Conservation (phyloP, 1,284 basidiomycete genomes). For the Paramarasmius palmivorus region DNA sequence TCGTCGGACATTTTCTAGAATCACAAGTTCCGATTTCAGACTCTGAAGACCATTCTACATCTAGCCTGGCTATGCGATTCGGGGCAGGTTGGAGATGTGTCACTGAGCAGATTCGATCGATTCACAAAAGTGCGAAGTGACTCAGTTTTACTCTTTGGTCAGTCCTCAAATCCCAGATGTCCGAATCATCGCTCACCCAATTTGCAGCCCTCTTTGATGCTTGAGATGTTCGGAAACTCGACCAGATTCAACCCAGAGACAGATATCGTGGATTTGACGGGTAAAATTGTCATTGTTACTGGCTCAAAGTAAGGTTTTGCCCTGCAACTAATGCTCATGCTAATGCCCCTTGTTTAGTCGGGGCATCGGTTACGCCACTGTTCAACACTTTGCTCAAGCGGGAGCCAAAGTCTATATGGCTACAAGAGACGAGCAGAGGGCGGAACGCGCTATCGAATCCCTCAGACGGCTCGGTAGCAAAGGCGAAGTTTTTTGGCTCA, state of each 20-base stretch:
- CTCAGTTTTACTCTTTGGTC: too few relatives aligned
- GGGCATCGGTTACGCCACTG: constrained; percentile 43
- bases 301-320: constrained; percentile 36
- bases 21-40: too few relatives aligned
- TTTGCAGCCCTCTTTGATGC: too few relatives aligned
- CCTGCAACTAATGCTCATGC: constrained; percentile 11
- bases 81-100: too few relatives aligned
- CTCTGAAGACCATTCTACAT: too few relatives aligned
- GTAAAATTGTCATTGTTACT: constrained; percentile 41
- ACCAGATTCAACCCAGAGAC: constrained; percentile 23
- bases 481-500: constrained; percentile 43
- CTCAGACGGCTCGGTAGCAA: constrained; percentile 38
- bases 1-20: too few relatives aligned
- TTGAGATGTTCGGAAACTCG: neutral
- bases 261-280: constrained; percentile 28
- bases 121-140: too few relatives aligned
- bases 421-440: constrained; percentile 37
- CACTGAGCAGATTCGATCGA: too few relatives aligned
- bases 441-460: constrained; percentile 36
- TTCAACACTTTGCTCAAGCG: constrained; percentile 40
- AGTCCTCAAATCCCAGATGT: too few relatives aligned
- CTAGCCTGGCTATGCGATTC: too few relatives aligned
- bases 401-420: constrained; percentile 50
- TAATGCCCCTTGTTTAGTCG: constrained; percentile 24
- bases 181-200: too few relatives aligned